Percentiles rank a stretch among this genome's conserved stretches.
phyloP scores from a whole-genome alignment of 129 eudicot genomes.

The Flaveria robusta region DNA sequence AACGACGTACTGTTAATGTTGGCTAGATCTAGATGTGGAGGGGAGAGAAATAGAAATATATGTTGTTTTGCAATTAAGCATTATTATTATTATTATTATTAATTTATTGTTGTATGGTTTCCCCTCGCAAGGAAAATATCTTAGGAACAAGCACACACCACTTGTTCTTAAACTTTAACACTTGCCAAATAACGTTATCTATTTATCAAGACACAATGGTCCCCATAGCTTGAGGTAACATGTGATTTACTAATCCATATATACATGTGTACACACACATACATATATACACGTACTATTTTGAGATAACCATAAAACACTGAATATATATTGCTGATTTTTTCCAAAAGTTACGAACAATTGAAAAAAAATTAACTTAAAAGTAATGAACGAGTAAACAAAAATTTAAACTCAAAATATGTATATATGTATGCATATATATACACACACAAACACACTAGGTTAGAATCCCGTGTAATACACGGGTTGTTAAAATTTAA shows the following conservation, averaged over 20 bases:
- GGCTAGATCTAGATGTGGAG: constrained; percentile 21
- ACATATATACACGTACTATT: no score
- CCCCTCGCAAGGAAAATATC: constrained; percentile 25
- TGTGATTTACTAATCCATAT: background rate
- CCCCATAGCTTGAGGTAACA: background rate
- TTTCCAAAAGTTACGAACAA: no score
- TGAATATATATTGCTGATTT: no score
- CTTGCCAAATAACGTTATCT: constrained; percentile 10
- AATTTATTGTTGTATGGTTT: background rate
- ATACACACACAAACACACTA: no score
- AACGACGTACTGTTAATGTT: constrained; percentile 1
- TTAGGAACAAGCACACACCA: constrained; percentile 11
- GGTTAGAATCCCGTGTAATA: no score
- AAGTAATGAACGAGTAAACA: no score
- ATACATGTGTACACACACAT: no score
- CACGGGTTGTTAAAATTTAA: no score
- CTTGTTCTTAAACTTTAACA: background rate
- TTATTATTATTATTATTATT: background rate
- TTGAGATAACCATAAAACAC: no score
- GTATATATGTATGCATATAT: no score
- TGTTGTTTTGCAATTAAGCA: background rate
- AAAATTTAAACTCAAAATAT: no score
- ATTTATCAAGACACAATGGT: background rate
- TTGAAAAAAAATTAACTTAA: no score
- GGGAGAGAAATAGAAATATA: constrained; percentile 24